Conservation (phyloP, 2,329 filamentous ascomycete species). For the Phyllosticta citrichinensis region DNA sequence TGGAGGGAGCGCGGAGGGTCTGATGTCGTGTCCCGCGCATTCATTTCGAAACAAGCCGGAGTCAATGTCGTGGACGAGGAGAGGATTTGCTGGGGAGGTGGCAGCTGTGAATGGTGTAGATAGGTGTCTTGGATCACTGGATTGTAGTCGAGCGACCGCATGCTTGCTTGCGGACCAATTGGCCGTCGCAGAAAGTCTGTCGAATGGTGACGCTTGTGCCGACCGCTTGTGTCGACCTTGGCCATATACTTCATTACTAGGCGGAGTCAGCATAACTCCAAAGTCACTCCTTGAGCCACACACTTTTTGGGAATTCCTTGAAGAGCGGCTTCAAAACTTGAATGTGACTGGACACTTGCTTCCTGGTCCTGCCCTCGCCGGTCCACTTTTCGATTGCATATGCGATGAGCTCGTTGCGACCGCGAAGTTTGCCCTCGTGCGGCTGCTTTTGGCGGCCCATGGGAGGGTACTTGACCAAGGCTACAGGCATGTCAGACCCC, state of each 20-base stretch:
- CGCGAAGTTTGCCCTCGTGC: constrained; percentile 42
- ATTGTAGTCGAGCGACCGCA: constrained; percentile 6
- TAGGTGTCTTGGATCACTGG: constrained; percentile 4
- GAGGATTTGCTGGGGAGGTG: constrained; percentile 8
- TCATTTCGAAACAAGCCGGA: constrained; percentile 21
- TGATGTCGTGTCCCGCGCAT: constrained; percentile 26
- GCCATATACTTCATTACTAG: constrained; percentile 34
- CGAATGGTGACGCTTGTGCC: constrained; percentile 11
- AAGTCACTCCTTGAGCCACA: constrained; percentile 17
- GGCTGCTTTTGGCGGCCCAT: constrained; percentile 47
- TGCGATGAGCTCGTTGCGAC: constrained; percentile 53
- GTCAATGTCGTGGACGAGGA: constrained; percentile 1
- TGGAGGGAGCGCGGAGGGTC: constrained; percentile 21
- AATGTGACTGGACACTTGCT: constrained; percentile 55
- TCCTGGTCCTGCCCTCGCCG: constrained; percentile 42
- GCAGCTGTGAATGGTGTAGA: constrained; percentile 1
- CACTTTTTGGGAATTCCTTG: constrained; percentile 42
- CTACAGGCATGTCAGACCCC: constrained; percentile 13
- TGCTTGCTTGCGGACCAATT: background rate
- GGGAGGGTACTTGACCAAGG: constrained; percentile 45
- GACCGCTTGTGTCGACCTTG: constrained; percentile 20
- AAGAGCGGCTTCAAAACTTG: constrained; percentile 51
- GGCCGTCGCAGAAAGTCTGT: constrained; percentile 7
- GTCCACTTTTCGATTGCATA: constrained; percentile 47
- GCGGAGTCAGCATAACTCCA: constrained; percentile 15